Evolutionary conservation across 2,329 filamentous ascomycete genomes (phyloP).

Genomic region (Stemphylium vesicarium): DNA sequence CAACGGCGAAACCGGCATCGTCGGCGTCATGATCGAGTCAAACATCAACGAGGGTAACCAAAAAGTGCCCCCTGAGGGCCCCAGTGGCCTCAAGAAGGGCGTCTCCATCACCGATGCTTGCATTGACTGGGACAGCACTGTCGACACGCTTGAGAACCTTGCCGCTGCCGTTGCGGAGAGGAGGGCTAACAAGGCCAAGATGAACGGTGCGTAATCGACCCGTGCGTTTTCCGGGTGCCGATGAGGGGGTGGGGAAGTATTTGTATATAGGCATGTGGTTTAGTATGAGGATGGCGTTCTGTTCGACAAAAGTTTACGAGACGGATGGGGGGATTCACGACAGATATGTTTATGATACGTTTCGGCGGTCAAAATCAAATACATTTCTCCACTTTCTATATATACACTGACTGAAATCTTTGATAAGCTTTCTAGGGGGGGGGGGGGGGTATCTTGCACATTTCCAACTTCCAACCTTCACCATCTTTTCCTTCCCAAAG

Average conservation of each 20-base stretch:
- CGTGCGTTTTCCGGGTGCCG: background rate
- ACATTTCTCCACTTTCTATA: background rate
- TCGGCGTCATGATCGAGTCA: slow-evolving; percentile 99
- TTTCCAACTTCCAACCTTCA: no score
- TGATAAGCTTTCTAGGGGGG: no score
- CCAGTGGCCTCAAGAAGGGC: slow-evolving; percentile 78
- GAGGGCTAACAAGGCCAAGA: slow-evolving; percentile 57
- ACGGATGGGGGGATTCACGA: background rate
- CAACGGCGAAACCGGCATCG: slow-evolving; percentile 83
- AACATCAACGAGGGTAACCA: slow-evolving; percentile 84
- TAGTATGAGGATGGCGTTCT: background rate
- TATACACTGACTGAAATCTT: no score
- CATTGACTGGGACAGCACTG: slow-evolving; percentile 89
- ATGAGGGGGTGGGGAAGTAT: background rate
- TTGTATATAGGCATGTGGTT: background rate
- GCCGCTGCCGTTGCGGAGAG: slow-evolving; percentile 82
- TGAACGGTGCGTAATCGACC: slow-evolving; percentile 28
- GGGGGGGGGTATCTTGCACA: no score
- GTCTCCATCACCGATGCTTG: slow-evolving; percentile 96
- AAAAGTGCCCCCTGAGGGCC: slow-evolving; percentile 85
- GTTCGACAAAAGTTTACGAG: background rate
- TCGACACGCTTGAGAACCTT: slow-evolving; percentile 80
- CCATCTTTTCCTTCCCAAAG: no score
- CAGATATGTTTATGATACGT: no score
- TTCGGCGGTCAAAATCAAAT: background rate